Evolutionary conservation across 371 early-diverging fungal species (phyloP).

Genomic region (Mortierella sp.): DNA sequence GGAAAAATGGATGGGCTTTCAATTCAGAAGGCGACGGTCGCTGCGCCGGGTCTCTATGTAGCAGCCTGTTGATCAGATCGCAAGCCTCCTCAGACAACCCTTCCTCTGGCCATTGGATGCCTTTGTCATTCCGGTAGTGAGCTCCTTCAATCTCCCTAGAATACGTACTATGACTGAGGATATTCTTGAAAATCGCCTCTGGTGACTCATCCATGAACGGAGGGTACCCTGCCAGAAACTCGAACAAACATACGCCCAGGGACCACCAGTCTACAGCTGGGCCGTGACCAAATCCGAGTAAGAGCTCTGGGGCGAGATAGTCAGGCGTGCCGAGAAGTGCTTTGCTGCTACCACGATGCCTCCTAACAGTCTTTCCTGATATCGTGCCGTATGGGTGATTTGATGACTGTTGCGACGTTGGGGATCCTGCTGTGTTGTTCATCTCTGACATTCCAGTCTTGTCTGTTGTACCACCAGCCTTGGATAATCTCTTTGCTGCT

Average conservation of each 20-base stretch:
- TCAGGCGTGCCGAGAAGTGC: constrained; percentile 93
- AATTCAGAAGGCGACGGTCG: constrained; percentile 72
- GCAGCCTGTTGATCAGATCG: constrained; percentile 74
- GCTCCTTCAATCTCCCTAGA: too few species aligned
- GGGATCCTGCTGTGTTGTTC: background rate
- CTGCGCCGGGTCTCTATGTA: constrained; percentile 76
- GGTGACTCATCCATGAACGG: constrained; percentile 89
- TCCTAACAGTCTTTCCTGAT: constrained; percentile 25
- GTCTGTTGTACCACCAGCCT: background rate
- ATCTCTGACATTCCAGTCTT: background rate
- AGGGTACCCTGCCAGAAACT: constrained; percentile 86
- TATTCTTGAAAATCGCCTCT: constrained; percentile 86
- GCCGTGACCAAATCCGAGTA: constrained; percentile 82
- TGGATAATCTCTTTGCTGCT: constrained; percentile 22
- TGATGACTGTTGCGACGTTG: constrained; percentile 8
- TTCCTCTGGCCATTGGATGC: constrained; percentile 75
- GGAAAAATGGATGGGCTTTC: constrained; percentile 82
- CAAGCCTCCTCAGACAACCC: constrained; percentile 69
- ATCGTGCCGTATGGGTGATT: constrained; percentile 5
- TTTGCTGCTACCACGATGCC: constrained; percentile 56
- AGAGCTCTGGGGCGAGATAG: constrained; percentile 94
- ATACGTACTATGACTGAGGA: constrained; percentile 67
- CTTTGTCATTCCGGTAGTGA: constrained; percentile 5
- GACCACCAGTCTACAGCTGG: constrained; percentile 96
- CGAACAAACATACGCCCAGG: constrained; percentile 90